Evolutionary conservation across 768 basidiomycete genomes (phyloP).

Genomic region (Leccinum imitatum): DNA sequence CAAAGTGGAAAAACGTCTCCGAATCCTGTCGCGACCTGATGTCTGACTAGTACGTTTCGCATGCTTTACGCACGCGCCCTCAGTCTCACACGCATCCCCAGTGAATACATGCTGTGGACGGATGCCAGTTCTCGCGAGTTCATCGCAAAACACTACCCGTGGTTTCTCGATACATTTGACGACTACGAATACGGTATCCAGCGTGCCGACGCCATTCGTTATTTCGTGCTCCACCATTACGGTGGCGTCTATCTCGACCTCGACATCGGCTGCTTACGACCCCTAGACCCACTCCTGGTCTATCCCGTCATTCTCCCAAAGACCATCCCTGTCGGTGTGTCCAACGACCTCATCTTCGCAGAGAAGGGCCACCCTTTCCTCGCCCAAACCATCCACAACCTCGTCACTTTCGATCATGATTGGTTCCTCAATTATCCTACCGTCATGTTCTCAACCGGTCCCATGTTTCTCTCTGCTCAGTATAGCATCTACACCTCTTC

Average conservation of each 20-base stretch:
- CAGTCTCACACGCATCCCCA: conserved; percentile 33
- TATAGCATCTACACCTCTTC: conserved; percentile 83
- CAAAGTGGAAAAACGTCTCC: conserved; percentile 77
- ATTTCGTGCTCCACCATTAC: conserved; percentile 94
- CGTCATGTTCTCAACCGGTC: conserved; percentile 99
- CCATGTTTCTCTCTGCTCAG: conserved; percentile 97
- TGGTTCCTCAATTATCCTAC: conserved; percentile 98
- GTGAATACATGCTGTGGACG: conserved; percentile 98
- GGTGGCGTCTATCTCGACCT: conserved; percentile 97
- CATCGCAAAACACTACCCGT: conserved; percentile 82
- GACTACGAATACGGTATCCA: conserved; percentile 89
- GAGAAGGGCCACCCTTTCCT: conserved; percentile 85
- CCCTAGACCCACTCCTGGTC: conserved; percentile 80
- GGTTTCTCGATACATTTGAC: conserved; percentile 94
- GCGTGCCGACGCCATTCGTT: conserved; percentile 96
- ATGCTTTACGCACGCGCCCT: conserved; percentile 6
- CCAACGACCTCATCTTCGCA: conserved; percentile 95
- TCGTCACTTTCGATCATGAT: conserved; percentile 87
- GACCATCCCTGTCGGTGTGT: conserved; percentile 96
- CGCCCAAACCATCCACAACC: conserved; percentile 89
- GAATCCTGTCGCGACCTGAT: conserved; percentile 87
- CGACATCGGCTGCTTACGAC: conserved; percentile 90
- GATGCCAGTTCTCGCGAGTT: conserved; percentile 89
- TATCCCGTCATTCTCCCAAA: conserved; percentile 90
- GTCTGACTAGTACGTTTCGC: conserved; percentile 85